Percentiles rank a stretch among this genome's conserved stretches.
Evolutionary conservation across 2,329 filamentous ascomycete species (phyloP).

Genomic region (Neofusicoccum laricinum): DNA sequence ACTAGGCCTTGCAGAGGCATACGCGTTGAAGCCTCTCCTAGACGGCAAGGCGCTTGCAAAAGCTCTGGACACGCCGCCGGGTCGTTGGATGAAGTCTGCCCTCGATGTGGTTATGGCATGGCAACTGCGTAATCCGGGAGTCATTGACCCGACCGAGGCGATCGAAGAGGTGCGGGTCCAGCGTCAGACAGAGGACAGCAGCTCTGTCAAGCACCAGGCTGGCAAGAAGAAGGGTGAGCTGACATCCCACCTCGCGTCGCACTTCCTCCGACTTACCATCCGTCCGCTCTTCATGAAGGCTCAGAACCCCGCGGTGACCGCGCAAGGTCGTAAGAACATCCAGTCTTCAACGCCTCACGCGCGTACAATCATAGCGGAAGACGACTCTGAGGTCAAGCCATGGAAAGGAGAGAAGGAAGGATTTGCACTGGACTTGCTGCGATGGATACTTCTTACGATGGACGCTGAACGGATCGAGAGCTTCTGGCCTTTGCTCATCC

Average conservation of each 20-base stretch:
- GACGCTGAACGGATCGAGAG: constrained; percentile 51
- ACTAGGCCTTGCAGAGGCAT: constrained; percentile 50
- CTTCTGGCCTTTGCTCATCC: constrained; percentile 67
- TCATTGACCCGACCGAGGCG: constrained; percentile 53
- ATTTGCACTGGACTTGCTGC: constrained; percentile 55
- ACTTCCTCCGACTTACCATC: constrained; percentile 61
- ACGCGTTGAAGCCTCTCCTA: constrained; percentile 51
- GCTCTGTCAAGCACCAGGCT: constrained; percentile 14
- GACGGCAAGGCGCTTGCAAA: constrained; percentile 73
- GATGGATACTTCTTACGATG: constrained; percentile 57
- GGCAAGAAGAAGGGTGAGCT: constrained; percentile 47
- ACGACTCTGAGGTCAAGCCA: constrained; percentile 49
- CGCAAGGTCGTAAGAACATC: constrained; percentile 56
- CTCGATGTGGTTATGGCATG: constrained; percentile 79
- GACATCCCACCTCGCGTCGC: constrained; percentile 46
- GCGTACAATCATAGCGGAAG: constrained; percentile 28
- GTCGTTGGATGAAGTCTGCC: constrained; percentile 80
- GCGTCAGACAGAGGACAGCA: constrained; percentile 21
- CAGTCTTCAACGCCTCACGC: constrained; percentile 30
- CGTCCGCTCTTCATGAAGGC: constrained; percentile 60
- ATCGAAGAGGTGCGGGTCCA: constrained; percentile 43
- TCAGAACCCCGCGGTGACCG: constrained; percentile 44
- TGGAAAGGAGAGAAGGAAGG: constrained; percentile 58
- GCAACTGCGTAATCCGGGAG: constrained; percentile 78
- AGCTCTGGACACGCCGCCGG: constrained; percentile 65